These are phyloP conservation scores for Articulospora tetracladia DNA, from an alignment of 495 filamentous ascomycete genomes.

Conservation along the genomic window DNA sequence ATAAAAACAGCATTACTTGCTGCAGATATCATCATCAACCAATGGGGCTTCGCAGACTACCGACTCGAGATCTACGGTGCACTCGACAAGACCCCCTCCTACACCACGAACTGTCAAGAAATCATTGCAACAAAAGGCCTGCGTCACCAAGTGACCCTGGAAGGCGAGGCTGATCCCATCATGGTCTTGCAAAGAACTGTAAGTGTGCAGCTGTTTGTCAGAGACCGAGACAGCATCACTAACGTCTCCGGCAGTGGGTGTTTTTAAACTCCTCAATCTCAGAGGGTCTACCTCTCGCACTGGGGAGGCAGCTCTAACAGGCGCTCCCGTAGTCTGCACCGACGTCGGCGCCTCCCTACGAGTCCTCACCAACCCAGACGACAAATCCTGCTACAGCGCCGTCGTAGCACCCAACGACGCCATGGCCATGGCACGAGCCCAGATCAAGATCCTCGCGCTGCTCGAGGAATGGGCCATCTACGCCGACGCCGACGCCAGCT, in stretches of 20 bases:
- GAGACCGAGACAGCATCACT: not conserved
- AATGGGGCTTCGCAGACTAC: conserved; percentile 63
- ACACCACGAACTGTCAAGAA: conserved; percentile 58
- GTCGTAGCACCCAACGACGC: conserved; percentile 62
- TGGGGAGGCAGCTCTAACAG: conserved; percentile 63
- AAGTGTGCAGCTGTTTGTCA: not conserved
- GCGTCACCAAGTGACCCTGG: conserved; percentile 40
- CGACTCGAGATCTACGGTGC: conserved; percentile 60
- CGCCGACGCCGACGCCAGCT: conserved; percentile 37
- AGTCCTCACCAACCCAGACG: conserved; percentile 56
- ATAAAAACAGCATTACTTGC: conserved; percentile 61
- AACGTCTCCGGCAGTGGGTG: conserved; percentile 39
- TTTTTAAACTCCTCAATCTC: conserved; percentile 67
- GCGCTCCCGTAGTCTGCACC: conserved; percentile 60
- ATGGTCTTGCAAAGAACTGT: conserved; percentile 51
- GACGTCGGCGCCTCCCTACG: conserved; percentile 61
- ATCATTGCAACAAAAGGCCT: conserved; percentile 59
- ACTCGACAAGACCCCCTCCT: conserved; percentile 54
- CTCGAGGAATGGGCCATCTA: conserved; percentile 55
- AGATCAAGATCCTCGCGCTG: conserved; percentile 57
- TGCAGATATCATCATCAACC: conserved; percentile 62
- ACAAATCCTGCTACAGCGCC: conserved; percentile 53
- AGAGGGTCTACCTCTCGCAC: conserved; percentile 59
- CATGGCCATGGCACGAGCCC: conserved; percentile 51
- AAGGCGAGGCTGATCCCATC: conserved; percentile 49